Evolutionary conservation across 371 early-diverging fungal genomes (phyloP), one percentile per base, ranked within the genome.

Genomic region (Circinella minor): DNA sequence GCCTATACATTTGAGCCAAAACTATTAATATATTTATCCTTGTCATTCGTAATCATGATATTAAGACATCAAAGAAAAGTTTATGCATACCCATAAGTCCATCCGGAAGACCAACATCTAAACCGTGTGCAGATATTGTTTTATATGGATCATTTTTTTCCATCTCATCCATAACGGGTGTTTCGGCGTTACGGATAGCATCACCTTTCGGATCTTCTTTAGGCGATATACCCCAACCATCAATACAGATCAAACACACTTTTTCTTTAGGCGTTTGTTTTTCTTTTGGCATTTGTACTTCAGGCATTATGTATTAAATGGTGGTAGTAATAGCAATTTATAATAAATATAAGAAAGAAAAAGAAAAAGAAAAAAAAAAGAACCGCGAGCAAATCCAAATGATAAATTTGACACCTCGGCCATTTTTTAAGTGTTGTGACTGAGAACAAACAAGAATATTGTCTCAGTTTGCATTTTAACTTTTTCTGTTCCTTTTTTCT

Each of bases 191-290:
- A 70, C 88, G 85, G 77, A 98, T 96, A 64, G 98, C 98, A 77
- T 99, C 98, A 49, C 98, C 98, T 51, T 82, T 85, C 34, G 87
- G 72, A 66, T 90, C 81, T 37, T 78, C 78, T 11, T 88, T 81
- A 57, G 87, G 78, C 13, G 95, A 94, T 73, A 96, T 86, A 72
- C 99, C 99, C 99, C 99, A 98, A 51, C 98, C 97, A 80, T 97
- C 97, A 77, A 97, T 96, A 73, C 90, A 91, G 71, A 94, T 83
- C 54, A 93, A 88, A 78, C 92, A 92, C 43, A 88, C 90, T 71
- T 91, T 89, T 71, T 88, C 82, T 71, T 85, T 77, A 59, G 85
- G 76, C 60, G 69, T 37, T 68, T 81, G 81, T 67, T 81, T 76
- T 61, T 74, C 81, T 48, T 76, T 75, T 55, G 86, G 85, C 69